Percentiles rank a stretch among this genome's conserved stretches.
These are phyloP conservation scores for Gynostemma pentaphyllum DNA, from an alignment of 306 rosid genomes.

Conservation along the genomic window DNA sequence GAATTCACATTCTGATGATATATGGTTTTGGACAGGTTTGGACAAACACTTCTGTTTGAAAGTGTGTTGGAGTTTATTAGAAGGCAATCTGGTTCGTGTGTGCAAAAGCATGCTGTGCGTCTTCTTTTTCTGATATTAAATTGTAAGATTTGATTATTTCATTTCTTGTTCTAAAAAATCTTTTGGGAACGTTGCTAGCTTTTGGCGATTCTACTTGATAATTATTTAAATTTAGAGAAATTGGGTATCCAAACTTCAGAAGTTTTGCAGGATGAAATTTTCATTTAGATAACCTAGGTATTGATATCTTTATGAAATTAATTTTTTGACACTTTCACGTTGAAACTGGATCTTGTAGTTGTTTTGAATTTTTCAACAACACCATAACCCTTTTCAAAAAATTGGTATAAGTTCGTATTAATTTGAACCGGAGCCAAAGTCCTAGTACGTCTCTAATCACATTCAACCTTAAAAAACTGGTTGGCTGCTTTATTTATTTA, in stretches of 20 bases:
- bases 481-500: background rate
- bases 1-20: slow-evolving; percentile 7
- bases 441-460: background rate
- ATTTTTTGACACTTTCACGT: background rate
- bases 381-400: background rate
- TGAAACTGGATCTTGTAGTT: background rate
- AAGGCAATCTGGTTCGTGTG: slow-evolving; percentile 59
- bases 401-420: background rate
- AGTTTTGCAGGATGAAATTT: background rate
- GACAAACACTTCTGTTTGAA: slow-evolving; percentile 39
- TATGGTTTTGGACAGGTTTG: slow-evolving; percentile 40
- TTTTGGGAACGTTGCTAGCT: background rate
- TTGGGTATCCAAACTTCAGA: background rate
- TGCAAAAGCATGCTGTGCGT: slow-evolving; percentile 46
- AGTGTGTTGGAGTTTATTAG: slow-evolving; percentile 46
- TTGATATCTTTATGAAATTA: background rate
- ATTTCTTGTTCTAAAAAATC: background rate
- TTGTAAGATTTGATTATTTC: slow-evolving; percentile 44
- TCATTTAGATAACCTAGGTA: background rate
- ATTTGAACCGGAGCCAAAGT: background rate
- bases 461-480: background rate
- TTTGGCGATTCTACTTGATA: background rate
- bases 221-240: background rate
- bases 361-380: background rate
- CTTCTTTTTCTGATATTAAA: slow-evolving; percentile 60